These are phyloP conservation scores for Candida orba DNA, from an alignment of 805 yeast genomes.

Conservation along the genomic window DNA sequence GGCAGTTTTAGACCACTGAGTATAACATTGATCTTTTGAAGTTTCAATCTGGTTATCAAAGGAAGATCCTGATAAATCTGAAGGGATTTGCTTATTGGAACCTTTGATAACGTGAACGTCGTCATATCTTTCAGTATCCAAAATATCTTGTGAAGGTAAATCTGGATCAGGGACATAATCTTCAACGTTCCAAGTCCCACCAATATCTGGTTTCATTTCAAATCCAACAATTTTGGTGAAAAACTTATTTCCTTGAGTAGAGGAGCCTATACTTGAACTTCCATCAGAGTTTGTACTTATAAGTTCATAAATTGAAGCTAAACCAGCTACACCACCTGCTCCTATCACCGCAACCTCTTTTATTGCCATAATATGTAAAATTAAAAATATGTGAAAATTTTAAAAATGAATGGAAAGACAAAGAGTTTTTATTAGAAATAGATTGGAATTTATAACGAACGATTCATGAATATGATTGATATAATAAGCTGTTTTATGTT, in stretches of 20 bases:
- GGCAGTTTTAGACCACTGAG: slow-evolving; percentile 31
- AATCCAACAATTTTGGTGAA: slow-evolving; percentile 34
- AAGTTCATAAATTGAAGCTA: slow-evolving; percentile 29
- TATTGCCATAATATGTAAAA: slow-evolving; percentile 3
- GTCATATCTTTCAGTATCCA: slow-evolving; percentile 29
- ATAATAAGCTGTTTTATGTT: too few species aligned
- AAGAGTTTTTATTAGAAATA: too few species aligned
- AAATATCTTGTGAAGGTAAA: slow-evolving; percentile 24
- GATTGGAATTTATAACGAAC: too few species aligned
- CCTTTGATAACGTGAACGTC: slow-evolving; percentile 26
- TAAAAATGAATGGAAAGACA: too few species aligned
- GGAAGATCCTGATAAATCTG: slow-evolving; percentile 17
- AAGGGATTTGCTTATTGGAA: slow-evolving; percentile 9
- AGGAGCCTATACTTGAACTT: slow-evolving; percentile 17
- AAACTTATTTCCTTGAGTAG: slow-evolving; percentile 11
- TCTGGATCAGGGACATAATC: slow-evolving; percentile 16
- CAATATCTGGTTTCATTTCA: slow-evolving; percentile 35
- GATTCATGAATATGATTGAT: too few species aligned
- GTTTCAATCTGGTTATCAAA: slow-evolving; percentile 9
- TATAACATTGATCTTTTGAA: slow-evolving; percentile 24
- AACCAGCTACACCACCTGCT: slow-evolving; percentile 35
- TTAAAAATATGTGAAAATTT: too few species aligned
- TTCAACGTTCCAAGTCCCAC: slow-evolving; percentile 39
- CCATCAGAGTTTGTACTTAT: slow-evolving; percentile 25
- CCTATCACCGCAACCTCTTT: slow-evolving; percentile 32